Evolutionary conservation across 2,329 filamentous ascomycete species (phyloP).

Genomic region (Sarocladium oryzae): DNA sequence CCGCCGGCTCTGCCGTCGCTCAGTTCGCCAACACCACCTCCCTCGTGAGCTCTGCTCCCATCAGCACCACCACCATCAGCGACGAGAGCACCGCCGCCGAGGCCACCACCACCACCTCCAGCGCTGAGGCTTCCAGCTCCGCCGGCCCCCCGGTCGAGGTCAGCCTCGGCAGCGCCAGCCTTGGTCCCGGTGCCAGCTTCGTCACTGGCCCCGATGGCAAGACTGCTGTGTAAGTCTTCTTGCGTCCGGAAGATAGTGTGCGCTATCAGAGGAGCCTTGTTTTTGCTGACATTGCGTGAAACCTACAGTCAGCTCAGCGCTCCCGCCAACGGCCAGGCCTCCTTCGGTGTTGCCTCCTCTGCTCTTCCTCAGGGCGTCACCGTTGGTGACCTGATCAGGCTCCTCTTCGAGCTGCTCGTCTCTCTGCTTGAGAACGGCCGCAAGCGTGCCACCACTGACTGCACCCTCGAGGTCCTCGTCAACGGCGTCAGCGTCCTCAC

Average conservation of each 20-base stretch:
- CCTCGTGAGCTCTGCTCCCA: background rate
- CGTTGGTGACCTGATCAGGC: slow-evolving; percentile 46
- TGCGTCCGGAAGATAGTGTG: too few species aligned
- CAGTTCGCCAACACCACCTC: background rate
- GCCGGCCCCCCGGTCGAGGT: background rate
- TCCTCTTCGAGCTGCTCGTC: slow-evolving; percentile 34
- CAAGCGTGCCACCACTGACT: slow-evolving; percentile 1
- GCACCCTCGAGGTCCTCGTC: background rate
- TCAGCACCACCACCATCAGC: background rate
- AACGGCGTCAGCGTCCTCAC: background rate
- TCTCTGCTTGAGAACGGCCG: background rate
- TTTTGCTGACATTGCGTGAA: background rate
- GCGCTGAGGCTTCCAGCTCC: background rate
- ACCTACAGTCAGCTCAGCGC: background rate
- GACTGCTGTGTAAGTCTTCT: background rate
- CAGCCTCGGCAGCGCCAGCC: background rate
- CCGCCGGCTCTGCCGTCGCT: background rate
- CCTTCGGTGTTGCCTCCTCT: background rate
- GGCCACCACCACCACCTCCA: background rate
- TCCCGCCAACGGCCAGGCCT: background rate
- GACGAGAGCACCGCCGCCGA: background rate
- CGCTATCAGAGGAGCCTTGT: too few species aligned
- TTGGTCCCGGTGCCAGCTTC: background rate
- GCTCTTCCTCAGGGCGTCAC: slow-evolving; percentile 41
- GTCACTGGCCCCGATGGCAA: background rate